Percentiles rank a stretch among this genome's conserved stretches.
Evolutionary conservation across 1,284 basidiomycete genomes (phyloP).

Genomic region (Ceratobasidium sp.): DNA sequence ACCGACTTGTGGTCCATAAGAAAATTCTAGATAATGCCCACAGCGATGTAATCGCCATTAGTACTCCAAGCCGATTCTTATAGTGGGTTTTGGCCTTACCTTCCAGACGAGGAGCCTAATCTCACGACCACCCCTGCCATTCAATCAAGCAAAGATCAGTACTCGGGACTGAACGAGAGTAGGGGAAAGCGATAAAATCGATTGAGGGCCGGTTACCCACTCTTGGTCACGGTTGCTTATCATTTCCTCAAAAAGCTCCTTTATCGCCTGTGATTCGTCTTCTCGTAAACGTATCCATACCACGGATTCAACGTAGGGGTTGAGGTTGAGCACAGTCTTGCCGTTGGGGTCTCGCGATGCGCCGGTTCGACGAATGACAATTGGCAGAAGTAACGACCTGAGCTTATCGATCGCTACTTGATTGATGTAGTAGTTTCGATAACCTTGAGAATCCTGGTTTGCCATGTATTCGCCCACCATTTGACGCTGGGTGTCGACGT

Average conservation of each 20-base stretch:
- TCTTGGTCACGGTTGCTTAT: neutral
- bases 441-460: neutral
- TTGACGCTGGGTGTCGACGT: neutral
- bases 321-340: neutral
- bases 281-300: neutral
- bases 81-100: neutral
- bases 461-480: neutral
- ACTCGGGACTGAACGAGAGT: neutral
- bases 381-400: neutral
- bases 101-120: neutral
- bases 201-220: neutral
- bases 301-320: neutral
- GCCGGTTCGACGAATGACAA: neutral
- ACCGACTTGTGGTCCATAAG: constrained; percentile 7
- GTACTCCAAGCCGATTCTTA: neutral
- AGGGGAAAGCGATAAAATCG: neutral
- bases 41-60: neutral
- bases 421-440: constrained; percentile 2
- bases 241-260: neutral
- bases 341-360: neutral
- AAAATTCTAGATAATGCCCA: neutral
- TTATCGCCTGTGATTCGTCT: too few relatives aligned
- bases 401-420: constrained; percentile 4
- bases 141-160: neutral
- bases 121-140: too few relatives aligned